Conservation (phyloP, 2,329 filamentous ascomycete genomes). For the Cylindrodendrum hubeiense region DNA sequence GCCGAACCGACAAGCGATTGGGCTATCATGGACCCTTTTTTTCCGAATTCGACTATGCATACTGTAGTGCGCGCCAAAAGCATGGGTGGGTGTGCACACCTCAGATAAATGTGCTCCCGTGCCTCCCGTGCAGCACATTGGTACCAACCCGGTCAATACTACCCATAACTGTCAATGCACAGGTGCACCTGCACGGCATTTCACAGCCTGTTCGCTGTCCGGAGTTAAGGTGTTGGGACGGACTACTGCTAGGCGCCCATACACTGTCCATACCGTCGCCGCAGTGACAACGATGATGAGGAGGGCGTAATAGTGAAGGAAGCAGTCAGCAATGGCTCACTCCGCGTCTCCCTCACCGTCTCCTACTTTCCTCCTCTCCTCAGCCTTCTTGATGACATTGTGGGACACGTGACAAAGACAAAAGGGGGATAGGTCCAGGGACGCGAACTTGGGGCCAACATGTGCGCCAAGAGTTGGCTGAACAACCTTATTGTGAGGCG, state of each 20-base stretch:
- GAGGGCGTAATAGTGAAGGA: background rate
- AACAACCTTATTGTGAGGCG: constrained; percentile 39
- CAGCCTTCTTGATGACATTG: background rate
- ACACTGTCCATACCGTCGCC: background rate
- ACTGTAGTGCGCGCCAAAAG: constrained; percentile 1
- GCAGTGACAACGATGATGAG: too few relatives aligned
- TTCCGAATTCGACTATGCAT: constrained; percentile 29
- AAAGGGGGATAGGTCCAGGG: background rate
- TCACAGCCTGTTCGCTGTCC: constrained; percentile 6
- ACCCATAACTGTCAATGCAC: background rate
- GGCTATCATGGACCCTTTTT: background rate
- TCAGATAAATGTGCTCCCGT: background rate
- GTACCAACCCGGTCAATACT: background rate
- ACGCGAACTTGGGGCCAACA: constrained; percentile 11
- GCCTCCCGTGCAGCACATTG: background rate
- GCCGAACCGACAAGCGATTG: constrained; percentile 13
- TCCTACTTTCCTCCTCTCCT: background rate
- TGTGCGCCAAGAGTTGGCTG: constrained; percentile 13
- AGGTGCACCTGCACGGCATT: constrained; percentile 11
- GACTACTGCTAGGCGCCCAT: background rate
- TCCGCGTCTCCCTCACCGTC: background rate
- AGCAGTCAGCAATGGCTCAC: background rate
- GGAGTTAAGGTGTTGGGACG: background rate
- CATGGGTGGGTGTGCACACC: background rate
- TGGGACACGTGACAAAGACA: too few relatives aligned